Evolutionary conservation across 1,284 basidiomycete genomes (phyloP).

Genomic region (Rhodotorula sp.): DNA sequence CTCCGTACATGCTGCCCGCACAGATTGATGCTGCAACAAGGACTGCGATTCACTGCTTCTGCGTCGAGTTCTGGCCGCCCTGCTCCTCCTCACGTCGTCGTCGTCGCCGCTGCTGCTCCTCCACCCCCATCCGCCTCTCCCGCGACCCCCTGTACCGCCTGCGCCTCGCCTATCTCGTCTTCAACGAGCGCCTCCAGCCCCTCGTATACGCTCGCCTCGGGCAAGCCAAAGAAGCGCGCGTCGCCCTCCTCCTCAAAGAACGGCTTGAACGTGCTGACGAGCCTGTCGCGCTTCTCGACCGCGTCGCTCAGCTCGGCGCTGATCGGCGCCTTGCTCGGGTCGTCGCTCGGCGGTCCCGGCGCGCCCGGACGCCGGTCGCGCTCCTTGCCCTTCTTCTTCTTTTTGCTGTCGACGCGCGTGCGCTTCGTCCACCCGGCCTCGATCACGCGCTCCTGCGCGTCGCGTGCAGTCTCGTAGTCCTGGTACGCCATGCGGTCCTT

Average conservation of each 20-base stretch:
- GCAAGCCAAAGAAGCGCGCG: constrained; percentile 72
- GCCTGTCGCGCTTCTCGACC: constrained; percentile 68
- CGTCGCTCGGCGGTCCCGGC: constrained; percentile 52
- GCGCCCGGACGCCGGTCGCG: constrained; percentile 44
- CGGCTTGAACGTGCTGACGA: constrained; percentile 69
- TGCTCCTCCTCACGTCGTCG: background rate
- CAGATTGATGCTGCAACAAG: background rate
- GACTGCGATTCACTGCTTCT: background rate
- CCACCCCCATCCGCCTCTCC: background rate
- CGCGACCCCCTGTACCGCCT: background rate
- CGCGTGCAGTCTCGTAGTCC: constrained; percentile 77
- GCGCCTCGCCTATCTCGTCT: constrained; percentile 12
- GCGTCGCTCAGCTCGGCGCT: constrained; percentile 69
- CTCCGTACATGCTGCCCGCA: background rate
- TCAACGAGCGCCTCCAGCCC: constrained; percentile 62
- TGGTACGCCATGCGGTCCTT: constrained; percentile 84
- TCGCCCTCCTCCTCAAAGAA: constrained; percentile 65
- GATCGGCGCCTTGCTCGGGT: constrained; percentile 63
- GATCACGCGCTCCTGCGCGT: constrained; percentile 80
- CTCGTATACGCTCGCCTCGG: constrained; percentile 69
- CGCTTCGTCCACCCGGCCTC: constrained; percentile 56
- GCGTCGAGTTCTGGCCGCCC: background rate
- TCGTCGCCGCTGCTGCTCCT: background rate
- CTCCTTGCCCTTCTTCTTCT: constrained; percentile 59
- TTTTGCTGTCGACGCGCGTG: constrained; percentile 50